Conservation (phyloP, 2,329 filamentous ascomycete genomes). For the Aspergillus sp. region DNA sequence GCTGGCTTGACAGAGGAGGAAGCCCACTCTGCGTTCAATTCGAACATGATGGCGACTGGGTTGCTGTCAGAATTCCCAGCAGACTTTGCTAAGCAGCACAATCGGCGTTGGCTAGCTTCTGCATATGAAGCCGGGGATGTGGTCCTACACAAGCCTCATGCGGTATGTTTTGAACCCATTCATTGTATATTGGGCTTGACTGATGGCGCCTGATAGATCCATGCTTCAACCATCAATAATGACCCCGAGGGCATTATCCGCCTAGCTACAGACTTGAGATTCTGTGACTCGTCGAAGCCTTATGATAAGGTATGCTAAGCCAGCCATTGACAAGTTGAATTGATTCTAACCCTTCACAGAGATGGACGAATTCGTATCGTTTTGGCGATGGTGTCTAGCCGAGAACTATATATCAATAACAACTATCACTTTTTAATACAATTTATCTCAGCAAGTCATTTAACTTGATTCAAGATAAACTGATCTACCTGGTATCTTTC, state of each 20-base stretch:
- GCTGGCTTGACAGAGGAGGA: constrained; percentile 55
- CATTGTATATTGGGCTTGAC: background rate
- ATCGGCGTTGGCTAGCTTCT: constrained; percentile 51
- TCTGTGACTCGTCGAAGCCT: constrained; percentile 52
- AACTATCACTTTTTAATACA: background rate
- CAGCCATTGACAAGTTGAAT: background rate
- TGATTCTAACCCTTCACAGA: constrained; percentile 12
- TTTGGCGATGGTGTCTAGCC: constrained; percentile 34
- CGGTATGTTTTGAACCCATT: constrained; percentile 20
- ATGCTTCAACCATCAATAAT: constrained; percentile 58
- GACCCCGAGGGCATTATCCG: constrained; percentile 54
- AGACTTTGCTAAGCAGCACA: constrained; percentile 45
- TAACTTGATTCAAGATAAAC: background rate
- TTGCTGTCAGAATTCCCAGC: constrained; percentile 53
- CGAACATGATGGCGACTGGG: constrained; percentile 59
- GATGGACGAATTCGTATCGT: constrained; percentile 43
- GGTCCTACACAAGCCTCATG: constrained; percentile 43
- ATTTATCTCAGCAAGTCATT: background rate
- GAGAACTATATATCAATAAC: background rate
- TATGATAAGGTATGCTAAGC: constrained; percentile 45
- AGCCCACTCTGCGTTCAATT: constrained; percentile 53
- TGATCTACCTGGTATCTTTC: too few relatives aligned
- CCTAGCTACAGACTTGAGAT: constrained; percentile 57
- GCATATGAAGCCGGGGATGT: constrained; percentile 57
- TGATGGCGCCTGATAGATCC: constrained; percentile 44